Evolutionary conservation across 2,329 filamentous ascomycete species (phyloP).

Genomic region (Sarocladium kiliense): DNA sequence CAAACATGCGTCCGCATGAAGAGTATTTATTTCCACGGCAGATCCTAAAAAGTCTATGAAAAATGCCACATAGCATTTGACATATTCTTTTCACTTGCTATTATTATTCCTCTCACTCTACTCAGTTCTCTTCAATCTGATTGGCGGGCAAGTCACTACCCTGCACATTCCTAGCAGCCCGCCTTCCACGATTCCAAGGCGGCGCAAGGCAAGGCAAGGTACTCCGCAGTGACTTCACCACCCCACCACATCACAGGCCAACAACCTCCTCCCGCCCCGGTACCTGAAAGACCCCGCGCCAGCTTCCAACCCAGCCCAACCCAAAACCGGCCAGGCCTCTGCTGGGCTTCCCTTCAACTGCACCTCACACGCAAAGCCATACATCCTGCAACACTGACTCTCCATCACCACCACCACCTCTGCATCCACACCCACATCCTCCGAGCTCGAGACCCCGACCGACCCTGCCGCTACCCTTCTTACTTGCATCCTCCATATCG

Average conservation of each 20-base stretch:
- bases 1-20: neutral
- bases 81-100: too few species aligned
- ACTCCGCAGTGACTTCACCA: conserved; percentile 10
- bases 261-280: conserved; percentile 6
- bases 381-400: neutral
- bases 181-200: too few species aligned
- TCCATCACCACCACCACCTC: neutral
- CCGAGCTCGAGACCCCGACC: neutral
- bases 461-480: neutral
- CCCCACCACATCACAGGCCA: conserved; percentile 7
- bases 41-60: too few species aligned
- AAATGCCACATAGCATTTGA: too few species aligned
- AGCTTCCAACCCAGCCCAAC: neutral
- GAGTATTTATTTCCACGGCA: too few species aligned
- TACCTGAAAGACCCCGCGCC: conserved; percentile 9
- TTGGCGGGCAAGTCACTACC: too few species aligned
- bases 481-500: too few species aligned
- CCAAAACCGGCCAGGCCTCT: neutral
- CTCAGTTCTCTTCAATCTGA: too few species aligned
- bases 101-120: too few species aligned
- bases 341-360: neutral
- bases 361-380: neutral
- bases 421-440: neutral
- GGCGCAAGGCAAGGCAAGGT: neutral
- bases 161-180: too few species aligned